These are phyloP conservation scores for Fraxinus excelsior DNA, from an alignment of 257 asterid species.

Conservation along the genomic window DNA sequence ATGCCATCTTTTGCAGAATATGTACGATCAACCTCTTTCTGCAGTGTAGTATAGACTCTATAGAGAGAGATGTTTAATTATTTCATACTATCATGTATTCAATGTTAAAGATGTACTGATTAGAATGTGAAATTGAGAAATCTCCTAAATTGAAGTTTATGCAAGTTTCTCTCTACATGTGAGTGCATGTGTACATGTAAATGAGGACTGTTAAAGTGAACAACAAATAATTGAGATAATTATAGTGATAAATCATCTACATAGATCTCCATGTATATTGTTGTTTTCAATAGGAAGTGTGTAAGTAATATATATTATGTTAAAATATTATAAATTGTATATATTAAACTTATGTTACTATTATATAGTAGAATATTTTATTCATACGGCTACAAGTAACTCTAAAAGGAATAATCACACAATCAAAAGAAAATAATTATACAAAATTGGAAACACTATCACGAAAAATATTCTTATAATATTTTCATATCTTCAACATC, in stretches of 20 bases:
- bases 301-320: conserved; percentile 9
- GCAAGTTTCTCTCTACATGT: neutral
- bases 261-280: neutral
- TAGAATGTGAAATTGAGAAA: neutral
- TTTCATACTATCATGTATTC: neutral
- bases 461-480: no score
- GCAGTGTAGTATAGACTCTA: neutral
- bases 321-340: no score
- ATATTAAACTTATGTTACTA: no score
- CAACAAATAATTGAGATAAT: neutral
- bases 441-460: no score
- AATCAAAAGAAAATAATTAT: no score
- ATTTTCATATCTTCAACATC: no score
- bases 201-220: neutral
- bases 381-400: no score
- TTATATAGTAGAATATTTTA: no score
- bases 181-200: neutral
- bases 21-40: neutral
- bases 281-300: neutral
- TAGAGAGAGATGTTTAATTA: neutral
- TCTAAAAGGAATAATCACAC: no score
- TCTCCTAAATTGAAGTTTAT: neutral
- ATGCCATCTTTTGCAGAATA: neutral
- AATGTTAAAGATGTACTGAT: neutral
- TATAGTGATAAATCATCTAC: neutral